phyloP scores from a whole-genome alignment of 2,329 filamentous ascomycete genomes.

The Phoma herbarum region DNA sequence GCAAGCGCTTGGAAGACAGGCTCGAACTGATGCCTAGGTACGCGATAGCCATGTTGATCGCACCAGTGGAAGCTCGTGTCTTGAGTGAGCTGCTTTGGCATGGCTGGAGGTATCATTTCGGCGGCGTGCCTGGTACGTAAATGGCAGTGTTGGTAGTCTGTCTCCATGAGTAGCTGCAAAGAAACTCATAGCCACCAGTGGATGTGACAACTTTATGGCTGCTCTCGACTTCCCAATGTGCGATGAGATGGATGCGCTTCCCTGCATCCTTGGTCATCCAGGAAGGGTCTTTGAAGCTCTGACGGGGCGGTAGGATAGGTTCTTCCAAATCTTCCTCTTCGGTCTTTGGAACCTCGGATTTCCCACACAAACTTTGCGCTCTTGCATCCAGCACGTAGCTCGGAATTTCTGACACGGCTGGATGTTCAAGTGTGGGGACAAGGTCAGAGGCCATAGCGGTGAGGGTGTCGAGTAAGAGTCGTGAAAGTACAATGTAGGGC shows the following conservation, averaged over 20 bases:
- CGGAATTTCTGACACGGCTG: no score
- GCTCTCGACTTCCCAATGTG: conserved; percentile 4
- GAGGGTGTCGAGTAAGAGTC: no score
- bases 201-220: conserved; percentile 3
- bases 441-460: no score
- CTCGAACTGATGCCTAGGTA: conserved; percentile 14
- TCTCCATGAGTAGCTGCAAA: conserved; percentile 19
- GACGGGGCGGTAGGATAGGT: background rate
- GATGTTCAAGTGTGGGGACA: no score
- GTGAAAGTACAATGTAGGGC: no score
- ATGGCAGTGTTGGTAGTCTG: conserved; percentile 6
- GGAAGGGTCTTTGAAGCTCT: conserved; percentile 11
- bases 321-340: background rate
- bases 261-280: conserved; percentile 8
- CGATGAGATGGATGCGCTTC: conserved; percentile 3
- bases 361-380: no score
- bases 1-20: conserved; percentile 21
- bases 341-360: background rate
- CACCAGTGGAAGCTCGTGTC: conserved; percentile 9
- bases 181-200: conserved; percentile 7
- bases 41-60: conserved; percentile 7
- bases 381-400: no score
- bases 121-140: conserved; percentile 11
- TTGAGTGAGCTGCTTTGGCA: background rate
- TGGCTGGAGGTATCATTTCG: background rate